phyloP scores from a whole-genome alignment of 768 basidiomycete genomes.

The Lyophyllum decastes region DNA sequence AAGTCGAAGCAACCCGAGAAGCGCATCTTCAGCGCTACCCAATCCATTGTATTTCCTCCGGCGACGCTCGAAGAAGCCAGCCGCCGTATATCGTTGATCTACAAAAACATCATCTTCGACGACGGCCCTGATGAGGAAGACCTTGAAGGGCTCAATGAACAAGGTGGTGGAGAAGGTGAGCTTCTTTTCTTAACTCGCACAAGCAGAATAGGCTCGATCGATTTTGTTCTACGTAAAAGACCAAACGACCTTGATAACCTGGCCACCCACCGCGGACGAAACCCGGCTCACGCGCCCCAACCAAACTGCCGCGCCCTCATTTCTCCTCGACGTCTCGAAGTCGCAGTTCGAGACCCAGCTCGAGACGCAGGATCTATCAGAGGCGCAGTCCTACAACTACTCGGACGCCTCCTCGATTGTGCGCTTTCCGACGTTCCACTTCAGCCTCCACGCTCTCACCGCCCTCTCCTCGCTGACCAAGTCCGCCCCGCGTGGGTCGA shows the following conservation, averaged over 20 bases:
- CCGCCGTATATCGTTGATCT: constrained; percentile 67
- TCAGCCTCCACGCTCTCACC: constrained; percentile 62
- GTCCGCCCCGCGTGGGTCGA: constrained; percentile 35
- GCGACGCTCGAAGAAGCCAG: constrained; percentile 68
- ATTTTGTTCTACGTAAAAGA: too few relatives aligned
- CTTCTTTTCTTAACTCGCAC: too few relatives aligned
- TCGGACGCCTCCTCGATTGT: constrained; percentile 74
- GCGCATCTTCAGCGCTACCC: constrained; percentile 7
- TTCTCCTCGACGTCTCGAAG: constrained; percentile 27
- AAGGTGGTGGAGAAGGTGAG: constrained; percentile 16
- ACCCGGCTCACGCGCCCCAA: constrained; percentile 1
- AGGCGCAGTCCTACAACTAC: constrained; percentile 51
- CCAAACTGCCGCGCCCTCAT: constrained; percentile 20
- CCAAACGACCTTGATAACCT: constrained; percentile 54
- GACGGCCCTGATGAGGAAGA: constrained; percentile 40
- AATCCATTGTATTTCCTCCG: constrained; percentile 42
- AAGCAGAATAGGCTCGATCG: too few relatives aligned
- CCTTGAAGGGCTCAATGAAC: constrained; percentile 16
- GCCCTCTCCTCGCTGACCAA: constrained; percentile 42
- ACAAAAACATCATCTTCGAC: constrained; percentile 72
- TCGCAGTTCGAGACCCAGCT: constrained; percentile 37
- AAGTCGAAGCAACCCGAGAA: constrained; percentile 17
- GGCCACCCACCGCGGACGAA: constrained; percentile 49
- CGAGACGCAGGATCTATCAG: constrained; percentile 8
- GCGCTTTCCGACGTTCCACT: constrained; percentile 74